Base-by-base conservation (phyloP, 176 grass and related monocot genomes). In the Oryza punctata region DNA sequence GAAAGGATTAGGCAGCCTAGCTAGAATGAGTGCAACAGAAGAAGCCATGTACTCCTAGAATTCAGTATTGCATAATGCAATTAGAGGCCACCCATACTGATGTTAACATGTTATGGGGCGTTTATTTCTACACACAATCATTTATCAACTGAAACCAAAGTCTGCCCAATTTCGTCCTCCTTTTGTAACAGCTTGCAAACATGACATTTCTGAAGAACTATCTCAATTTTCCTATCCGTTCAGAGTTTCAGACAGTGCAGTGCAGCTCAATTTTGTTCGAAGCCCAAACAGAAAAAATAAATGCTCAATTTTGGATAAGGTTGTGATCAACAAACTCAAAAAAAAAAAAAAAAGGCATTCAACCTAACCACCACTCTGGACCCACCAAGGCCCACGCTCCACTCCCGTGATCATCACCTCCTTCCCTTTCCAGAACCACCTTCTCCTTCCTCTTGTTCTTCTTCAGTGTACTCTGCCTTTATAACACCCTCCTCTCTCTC, bases 351-450 rank as follows among this genome's bases (percentile, higher is more conserved):
- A n/a, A n/a, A n/a, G n/a, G 82, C 71, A 64, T 60, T 52, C 2
- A 4, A 30, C 87, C 28, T 18, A 84, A 75, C 75, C 1, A 15
- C 63, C 49, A 70, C 10, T 25, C 45, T 41, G 44, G 12, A 23
- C 85, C 85, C 63, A 63, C 63, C 25, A 7, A 65, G 24, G 32
- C 87, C 84, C 44, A 27, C 3, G 14, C 0, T 3, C 32, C 60
- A 75, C 77, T 35, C 41, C 65, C 82, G 65, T 76, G 29, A 27
- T 76, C 77, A 35, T 70, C 78, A 72, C 35, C 72, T 59, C 29
- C 78, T 10, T 24, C n/a, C 19, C 78, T 71, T 85, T 89, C 83
- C 83, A 78, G 57, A 77, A 44, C 65, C 88, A 59, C 88, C 78
- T 54, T 14, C 70, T 64, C 71, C 43, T 14, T n/a, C 52, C 2